Evolutionary conservation across 495 filamentous ascomycete genomes (phyloP), one percentile per base, ranked within the genome.

Genomic region (Aspergillus coremiiformis): DNA sequence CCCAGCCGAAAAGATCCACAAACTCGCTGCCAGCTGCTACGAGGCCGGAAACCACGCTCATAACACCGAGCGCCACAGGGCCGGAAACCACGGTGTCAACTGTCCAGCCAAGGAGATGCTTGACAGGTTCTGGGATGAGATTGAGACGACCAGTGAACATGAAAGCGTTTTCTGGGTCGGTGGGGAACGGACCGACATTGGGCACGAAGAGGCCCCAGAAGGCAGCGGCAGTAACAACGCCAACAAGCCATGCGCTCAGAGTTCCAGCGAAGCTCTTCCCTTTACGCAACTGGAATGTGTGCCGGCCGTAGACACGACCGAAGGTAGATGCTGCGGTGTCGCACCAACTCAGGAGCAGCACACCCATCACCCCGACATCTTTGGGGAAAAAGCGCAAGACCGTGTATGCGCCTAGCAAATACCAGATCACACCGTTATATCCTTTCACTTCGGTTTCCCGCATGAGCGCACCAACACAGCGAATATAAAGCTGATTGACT

Each of bases 381-480:
- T 96, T 97, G 22, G 90, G 90, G 65, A 90, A 91, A 67, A 89
- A 90, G 51, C 81, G 77, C 37, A 99, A 78, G 21, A 88, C 90
- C 15, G 81, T 78, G 76, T 89, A 96, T 19, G 90, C 84, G 12
- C 93, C 93, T 10, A 95, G 78, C 5, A 99, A 80, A 61, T 96
- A 99, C 78, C 87, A 96, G 49, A 99, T 91, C 47, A 96, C 92
- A 35, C 93, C 93, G 64, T 99, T 99, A 74, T 86, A 97, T 29
- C 88, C 87, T 14, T 80, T 72, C 48, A 90, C 95, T 69, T 99
- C 93, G 49, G 84, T 88, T 73, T 99, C 93, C 49, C 93, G 86
- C 93, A 99, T 99, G 51, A 97, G 74, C 12, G 90, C 87, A 29
- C 93, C 93, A 17, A 96, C 61, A 30, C 79, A 81, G 24, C 78